phyloP scores from a whole-genome alignment of 202 grass and related monocot species.

The Cymbopogon flexuosus region DNA sequence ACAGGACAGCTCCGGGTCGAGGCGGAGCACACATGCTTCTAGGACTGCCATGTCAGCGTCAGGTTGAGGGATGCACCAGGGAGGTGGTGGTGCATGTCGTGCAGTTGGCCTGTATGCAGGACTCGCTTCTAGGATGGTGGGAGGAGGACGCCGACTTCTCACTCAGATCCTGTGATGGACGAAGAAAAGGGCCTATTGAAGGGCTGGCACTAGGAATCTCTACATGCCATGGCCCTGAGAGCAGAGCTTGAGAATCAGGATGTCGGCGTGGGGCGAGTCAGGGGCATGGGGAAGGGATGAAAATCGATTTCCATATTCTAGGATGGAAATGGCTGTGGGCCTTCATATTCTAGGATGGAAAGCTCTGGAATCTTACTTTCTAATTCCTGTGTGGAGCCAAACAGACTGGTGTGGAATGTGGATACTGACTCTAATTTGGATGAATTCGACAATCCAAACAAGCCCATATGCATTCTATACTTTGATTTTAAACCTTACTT shows the following conservation, averaged over 20 bases:
- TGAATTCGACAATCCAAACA: background rate
- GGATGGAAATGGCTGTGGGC: background rate
- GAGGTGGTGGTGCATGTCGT: slow-evolving; percentile 70
- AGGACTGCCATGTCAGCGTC: slow-evolving; percentile 37
- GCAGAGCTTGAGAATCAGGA: background rate
- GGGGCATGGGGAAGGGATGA: background rate
- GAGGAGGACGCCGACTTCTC: too few species aligned
- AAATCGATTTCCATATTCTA: background rate
- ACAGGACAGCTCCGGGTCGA: slow-evolving; percentile 15
- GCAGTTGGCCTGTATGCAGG: slow-evolving; percentile 68
- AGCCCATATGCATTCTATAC: background rate
- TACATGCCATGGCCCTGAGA: background rate
- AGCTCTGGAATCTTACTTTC: background rate
- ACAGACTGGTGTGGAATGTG: background rate
- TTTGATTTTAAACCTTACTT: background rate
- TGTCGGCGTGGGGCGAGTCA: background rate
- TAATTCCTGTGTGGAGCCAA: background rate
- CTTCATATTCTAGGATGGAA: background rate
- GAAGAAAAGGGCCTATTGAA: background rate
- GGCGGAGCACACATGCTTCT: slow-evolving; percentile 25
- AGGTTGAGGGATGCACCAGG: slow-evolving; percentile 35
- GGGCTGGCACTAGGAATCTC: background rate
- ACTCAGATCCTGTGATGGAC: background rate
- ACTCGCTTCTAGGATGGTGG: slow-evolving; percentile 29
- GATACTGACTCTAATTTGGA: background rate